Conservation (phyloP, 2,329 filamentous ascomycete species). For the Xylariaceae sp. region DNA sequence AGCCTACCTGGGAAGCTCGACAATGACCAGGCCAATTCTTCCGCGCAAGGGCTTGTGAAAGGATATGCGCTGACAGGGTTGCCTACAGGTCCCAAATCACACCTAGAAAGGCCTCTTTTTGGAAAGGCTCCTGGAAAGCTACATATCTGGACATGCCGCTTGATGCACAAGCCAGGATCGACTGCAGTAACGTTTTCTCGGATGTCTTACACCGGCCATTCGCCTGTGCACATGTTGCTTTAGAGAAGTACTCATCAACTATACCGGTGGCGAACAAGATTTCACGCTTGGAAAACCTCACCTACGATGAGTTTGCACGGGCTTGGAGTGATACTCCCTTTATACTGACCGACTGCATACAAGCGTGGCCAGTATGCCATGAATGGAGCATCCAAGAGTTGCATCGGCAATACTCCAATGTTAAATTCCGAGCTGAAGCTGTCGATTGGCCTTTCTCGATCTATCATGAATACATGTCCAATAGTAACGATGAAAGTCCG, state of each 20-base stretch:
- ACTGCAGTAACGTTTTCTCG: slow-evolving; percentile 83
- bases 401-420: slow-evolving; percentile 65
- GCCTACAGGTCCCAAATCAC: slow-evolving; percentile 39
- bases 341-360: slow-evolving; percentile 82
- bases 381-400: slow-evolving; percentile 77
- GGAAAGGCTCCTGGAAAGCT: slow-evolving; percentile 85
- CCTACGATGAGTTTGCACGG: slow-evolving; percentile 73
- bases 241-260: slow-evolving; percentile 68
- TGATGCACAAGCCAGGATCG: slow-evolving; percentile 60
- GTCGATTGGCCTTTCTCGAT: slow-evolving; percentile 89
- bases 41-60: background rate
- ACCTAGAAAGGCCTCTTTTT: slow-evolving; percentile 57
- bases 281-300: slow-evolving; percentile 69
- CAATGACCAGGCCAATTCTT: no score
- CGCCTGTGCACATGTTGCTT: slow-evolving; percentile 78
- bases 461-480: slow-evolving; percentile 81
- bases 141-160: slow-evolving; percentile 69
- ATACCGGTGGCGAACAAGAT: slow-evolving; percentile 81
- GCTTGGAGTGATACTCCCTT: slow-evolving; percentile 84
- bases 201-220: slow-evolving; percentile 91
- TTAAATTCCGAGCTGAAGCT: slow-evolving; percentile 85
- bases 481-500: slow-evolving; percentile 83
- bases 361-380: slow-evolving; percentile 77
- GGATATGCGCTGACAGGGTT: background rate
- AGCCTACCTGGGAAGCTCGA: no score